Evolutionary conservation across 2,329 filamentous ascomycete genomes (phyloP), one percentile per base, ranked within the genome.

Genomic region (Fusarium irregulare): DNA sequence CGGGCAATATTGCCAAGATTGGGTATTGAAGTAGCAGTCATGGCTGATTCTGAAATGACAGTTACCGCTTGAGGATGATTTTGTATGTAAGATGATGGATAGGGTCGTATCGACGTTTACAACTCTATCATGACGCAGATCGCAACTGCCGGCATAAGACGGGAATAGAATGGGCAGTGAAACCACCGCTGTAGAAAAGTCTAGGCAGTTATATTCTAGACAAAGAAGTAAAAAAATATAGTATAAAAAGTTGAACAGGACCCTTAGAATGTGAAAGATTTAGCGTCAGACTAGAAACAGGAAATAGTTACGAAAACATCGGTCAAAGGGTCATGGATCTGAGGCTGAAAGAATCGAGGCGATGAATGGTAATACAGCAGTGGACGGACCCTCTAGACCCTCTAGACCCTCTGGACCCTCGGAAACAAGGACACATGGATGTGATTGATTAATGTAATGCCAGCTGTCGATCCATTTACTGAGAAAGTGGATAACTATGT

Each of bases 1-100:
- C 78, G 77, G 27, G 73, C 70, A 30, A 73, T 65, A 58, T 76
- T 73, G 49, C 68, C 77, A 47, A 78, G 72, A 66, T 71, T 53
- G 27, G 57, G 57, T 45, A 62, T 20, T 6, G 47, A 42, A 46
- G 51, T 46, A 46, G 34, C 45, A 46, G 47, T 28, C 68, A 71
- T 70, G 45, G 51, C 11, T 49, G 23, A 46, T 46, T 30, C 32
- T 44, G 34, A 50, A 42, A 21, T 50, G 27, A 25, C 42, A 54
- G 51, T 44, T 48, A 40, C 48, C 42, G 14, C 50, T 51, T 37
- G 45, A 44, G 40, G 42, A 12, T 42, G 28, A 13, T 56, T 41
- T 61, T 40, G 60, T 61, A 37, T 40, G 32, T 27, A 41, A 50
- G 16, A 18, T 37, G 32, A 20, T 27, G 7, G 12, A 37, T 18